A percentile compares a stretch with the other conserved stretches of the same genome.
These are phyloP conservation scores for Aureobasidium sp. DNA, from an alignment of 2,329 filamentous ascomycete genomes.

Conservation along the genomic window DNA sequence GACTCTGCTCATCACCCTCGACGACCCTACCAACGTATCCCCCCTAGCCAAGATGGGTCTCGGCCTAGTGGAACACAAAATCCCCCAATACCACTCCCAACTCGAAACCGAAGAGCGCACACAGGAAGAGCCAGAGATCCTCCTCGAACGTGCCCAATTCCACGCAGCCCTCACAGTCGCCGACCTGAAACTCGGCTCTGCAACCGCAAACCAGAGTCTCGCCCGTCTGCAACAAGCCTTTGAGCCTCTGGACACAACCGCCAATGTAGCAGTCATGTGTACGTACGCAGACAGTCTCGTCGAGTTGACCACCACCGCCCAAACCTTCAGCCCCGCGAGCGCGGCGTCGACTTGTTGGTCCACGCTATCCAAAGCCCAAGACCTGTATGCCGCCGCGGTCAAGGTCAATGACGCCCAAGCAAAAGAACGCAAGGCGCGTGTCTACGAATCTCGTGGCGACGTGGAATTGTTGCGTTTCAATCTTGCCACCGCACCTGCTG, in stretches of 20 bases:
- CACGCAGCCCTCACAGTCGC: constrained; percentile 50
- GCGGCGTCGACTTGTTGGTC: constrained; percentile 41
- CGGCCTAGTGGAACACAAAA: constrained; percentile 47
- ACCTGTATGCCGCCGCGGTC: constrained; percentile 44
- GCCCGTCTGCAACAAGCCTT: constrained; percentile 31
- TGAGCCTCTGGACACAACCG: constrained; percentile 27
- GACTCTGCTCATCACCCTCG: constrained; percentile 42
- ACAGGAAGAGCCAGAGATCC: constrained; percentile 23
- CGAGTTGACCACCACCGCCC: constrained; percentile 36
- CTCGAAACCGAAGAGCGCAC: constrained; percentile 25
- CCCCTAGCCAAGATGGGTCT: constrained; percentile 53
- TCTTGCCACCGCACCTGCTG: constrained; percentile 34
- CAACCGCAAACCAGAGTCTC: constrained; percentile 50
- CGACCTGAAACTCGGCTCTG: constrained; percentile 46
- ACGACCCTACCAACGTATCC: constrained; percentile 42
- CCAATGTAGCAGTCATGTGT: constrained; percentile 44
- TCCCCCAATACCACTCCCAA: constrained; percentile 45
- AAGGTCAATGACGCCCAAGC: constrained; percentile 41
- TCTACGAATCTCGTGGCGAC: constrained; percentile 50
- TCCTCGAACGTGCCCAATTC: constrained; percentile 51
- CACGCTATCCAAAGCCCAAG: constrained; percentile 45
- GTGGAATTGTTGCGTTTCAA: constrained; percentile 49
- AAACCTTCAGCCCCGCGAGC: background rate
- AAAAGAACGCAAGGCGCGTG: constrained; percentile 41
- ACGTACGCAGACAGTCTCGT: constrained; percentile 52